A percentile compares a stretch with the other conserved stretches of the same genome.
These are phyloP conservation scores for Blepharisma undulans DNA, from an alignment of 169 alveolate genomes.

Conservation along the genomic window DNA sequence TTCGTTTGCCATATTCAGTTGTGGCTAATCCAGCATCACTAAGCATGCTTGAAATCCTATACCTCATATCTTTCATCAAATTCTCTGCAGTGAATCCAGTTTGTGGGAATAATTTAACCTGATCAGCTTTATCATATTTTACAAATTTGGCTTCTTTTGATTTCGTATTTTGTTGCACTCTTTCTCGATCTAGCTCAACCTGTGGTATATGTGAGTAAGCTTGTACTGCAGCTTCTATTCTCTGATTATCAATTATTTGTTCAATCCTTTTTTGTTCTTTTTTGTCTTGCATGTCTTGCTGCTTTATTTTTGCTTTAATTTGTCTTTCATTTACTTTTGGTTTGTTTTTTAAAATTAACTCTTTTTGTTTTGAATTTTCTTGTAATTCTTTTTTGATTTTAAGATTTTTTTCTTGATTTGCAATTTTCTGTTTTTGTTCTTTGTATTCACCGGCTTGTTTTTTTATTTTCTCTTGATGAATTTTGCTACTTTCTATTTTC, in stretches of 20 bases:
- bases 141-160: conserved; percentile 80
- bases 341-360: conserved; percentile 29
- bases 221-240: conserved; percentile 78
- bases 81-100: conserved; percentile 81
- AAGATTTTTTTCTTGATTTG: background rate
- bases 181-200: conserved; percentile 75
- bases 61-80: conserved; percentile 86
- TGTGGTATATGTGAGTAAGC: conserved; percentile 75
- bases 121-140: conserved; percentile 63
- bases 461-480: background rate
- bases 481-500: background rate
- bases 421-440: background rate
- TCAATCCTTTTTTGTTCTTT: conserved; percentile 48
- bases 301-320: conserved; percentile 52
- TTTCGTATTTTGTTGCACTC: conserved; percentile 66
- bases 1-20: conserved; percentile 68
- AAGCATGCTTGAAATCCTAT: conserved; percentile 73
- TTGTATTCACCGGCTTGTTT: background rate
- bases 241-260: conserved; percentile 54
- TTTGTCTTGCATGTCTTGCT: conserved; percentile 54
- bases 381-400: background rate
- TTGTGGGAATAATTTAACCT: background rate
- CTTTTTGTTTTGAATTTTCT: conserved; percentile 27
- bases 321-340: conserved; percentile 53
- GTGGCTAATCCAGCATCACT: conserved; percentile 78